Base-by-base conservation (phyloP, 164 flowering plant genomes). In the Chimonanthus praecox region DNA sequence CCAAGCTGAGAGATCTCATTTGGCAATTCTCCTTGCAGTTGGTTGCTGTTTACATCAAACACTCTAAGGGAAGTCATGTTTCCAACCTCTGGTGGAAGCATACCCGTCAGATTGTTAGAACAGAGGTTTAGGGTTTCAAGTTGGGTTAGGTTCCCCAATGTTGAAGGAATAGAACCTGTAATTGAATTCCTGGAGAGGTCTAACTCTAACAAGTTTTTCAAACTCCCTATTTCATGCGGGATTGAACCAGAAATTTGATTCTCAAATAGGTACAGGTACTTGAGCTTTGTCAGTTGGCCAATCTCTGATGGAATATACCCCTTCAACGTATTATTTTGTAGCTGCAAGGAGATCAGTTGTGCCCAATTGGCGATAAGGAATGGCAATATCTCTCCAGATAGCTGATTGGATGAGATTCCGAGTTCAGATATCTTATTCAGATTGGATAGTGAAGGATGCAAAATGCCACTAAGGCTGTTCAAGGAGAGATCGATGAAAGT, bases 101-200 rank as follows among this genome's bases (percentile, higher is more conserved):
- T 74, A 58, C 88, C 87, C 10, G 48, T 80, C 49, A 87, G 82
- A 21, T 79, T 67, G 78, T 85, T 87, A 49, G 7, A 0, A 68
- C 47, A 73, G 33, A 87, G 82, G 5, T 78, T 50, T 9, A 87
- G 50, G 20, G 4, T 1, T 0, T 2, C 2, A 18, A 87, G 81
- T 49, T 73, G 78, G 9, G 79, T 58, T 3, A 87, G 76, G 48
- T 83, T 82, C 33, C 86, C 78, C 2, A 87, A 48, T 47, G 83
- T 75, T 15, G 79, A 64, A 67, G 91, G 91, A 66, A 92, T 85
- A 8, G 78, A 68, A 64, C 97, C 96, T 0, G 89, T 84, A 58
- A 90, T 80, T 4, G 73, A 74, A 80, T 92, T 90, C 9, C 4
- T 60, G 3, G 93, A 87, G 65, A 92, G 87, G 78, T 86, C 90